Evolutionary conservation across 225 moss, liverwort and hornwort species (phyloP), one percentile per base, ranked within the genome.

Genomic region (Antitrichia curtipendula): DNA sequence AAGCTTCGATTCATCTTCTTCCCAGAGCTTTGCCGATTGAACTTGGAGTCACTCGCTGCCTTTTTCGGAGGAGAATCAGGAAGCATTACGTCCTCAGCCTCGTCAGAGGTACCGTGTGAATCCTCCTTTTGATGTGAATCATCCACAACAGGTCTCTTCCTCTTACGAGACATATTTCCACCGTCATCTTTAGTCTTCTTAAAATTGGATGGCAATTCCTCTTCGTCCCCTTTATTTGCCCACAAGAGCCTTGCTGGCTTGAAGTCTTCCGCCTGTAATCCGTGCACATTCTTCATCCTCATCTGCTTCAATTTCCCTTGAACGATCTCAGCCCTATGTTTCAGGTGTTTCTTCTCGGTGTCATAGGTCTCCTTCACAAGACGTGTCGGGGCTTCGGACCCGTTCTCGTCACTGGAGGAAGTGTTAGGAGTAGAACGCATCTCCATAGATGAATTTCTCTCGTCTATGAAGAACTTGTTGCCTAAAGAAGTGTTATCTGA

Each of bases 231-330:
- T 87, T 93, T 85, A 31, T 57, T 88, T 45, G 80, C 86, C 90
- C 90, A 92, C 72, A 79, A 21, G 22, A 82, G 76, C 40, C 82
- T 84, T 28, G 54, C 84, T 69, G 89, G 81, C 65, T 85, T 89
- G 19, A 85, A 69, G 27, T 91, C 94, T 41, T 91, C 89, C 68
- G 75, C 90, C 82, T 78, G 86, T 73, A 91, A n/a, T 38, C 94
- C 93, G 64, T 91, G 91, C 75, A 89, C 91, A 75, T 88, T 92
- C 88, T 93, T 93, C 92, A 93, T 89, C 81, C 91, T 95, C 90
- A 95, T 95, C 87, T 95, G 95, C 90, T 98, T 96, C 75, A 93
- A 82, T 56, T 94, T 94, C 43, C 93, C 96, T 87, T 94, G 92
- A 64, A 95, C 96, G 75, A 92, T 95, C 83, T 91, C 94, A 31